Percentiles rank a stretch among this genome's conserved stretches.
These are phyloP conservation scores for Aquanectria penicillioides DNA, from an alignment of 2,329 filamentous ascomycete genomes.

Conservation along the genomic window DNA sequence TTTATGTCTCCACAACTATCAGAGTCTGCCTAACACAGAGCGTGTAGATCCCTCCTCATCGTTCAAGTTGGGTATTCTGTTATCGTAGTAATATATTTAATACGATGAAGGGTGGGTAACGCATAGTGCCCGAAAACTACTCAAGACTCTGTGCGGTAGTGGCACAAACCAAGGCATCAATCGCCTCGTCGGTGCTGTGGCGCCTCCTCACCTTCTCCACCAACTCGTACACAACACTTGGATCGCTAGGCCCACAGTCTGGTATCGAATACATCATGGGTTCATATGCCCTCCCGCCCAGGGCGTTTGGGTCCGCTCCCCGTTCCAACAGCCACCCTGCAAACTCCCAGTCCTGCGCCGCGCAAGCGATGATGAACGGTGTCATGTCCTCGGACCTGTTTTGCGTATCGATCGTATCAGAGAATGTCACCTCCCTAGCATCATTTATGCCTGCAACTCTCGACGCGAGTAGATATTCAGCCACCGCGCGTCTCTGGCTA, in stretches of 20 bases:
- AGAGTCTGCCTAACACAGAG: too few species aligned
- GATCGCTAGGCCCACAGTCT: neutral
- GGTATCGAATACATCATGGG: neutral
- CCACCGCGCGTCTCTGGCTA: neutral
- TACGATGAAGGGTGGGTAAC: too few species aligned
- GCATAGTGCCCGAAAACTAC: too few species aligned
- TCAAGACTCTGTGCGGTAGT: too few species aligned
- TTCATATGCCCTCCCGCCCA: neutral
- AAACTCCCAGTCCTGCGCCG: constrained; percentile 2
- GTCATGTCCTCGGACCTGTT: neutral
- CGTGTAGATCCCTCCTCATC: too few species aligned
- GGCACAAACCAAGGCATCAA: too few species aligned
- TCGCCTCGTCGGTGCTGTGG: neutral
- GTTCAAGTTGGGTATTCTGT: too few species aligned
- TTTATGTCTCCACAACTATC: too few species aligned
- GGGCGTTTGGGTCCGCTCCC: neutral
- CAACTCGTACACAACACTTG: neutral
- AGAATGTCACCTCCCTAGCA: neutral
- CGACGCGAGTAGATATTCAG: neutral
- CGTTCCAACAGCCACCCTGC: constrained; percentile 12
- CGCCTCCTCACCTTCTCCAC: neutral
- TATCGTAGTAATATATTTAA: too few species aligned
- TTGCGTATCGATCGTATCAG: neutral
- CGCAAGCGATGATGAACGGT: constrained; percentile 6
- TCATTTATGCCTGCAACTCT: neutral